phyloP scores from a whole-genome alignment of 169 alveolate species.

The Eimeria maxima region DNA sequence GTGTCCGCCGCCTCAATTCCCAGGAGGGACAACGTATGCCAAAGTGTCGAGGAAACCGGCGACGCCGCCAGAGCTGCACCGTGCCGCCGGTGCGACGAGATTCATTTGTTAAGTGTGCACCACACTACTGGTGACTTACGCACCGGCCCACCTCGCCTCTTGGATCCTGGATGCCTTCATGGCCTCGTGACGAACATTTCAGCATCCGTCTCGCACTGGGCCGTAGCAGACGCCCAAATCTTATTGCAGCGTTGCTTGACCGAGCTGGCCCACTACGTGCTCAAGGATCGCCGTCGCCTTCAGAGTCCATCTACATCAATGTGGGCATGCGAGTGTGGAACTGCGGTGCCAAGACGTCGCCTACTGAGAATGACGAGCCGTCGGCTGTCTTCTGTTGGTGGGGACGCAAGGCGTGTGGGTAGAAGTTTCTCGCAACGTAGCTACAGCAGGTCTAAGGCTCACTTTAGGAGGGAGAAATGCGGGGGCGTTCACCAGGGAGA shows the following conservation, averaged over 20 bases:
- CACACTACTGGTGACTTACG: neutral
- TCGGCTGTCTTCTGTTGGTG: constrained; percentile 19
- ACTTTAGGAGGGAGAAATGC: constrained; percentile 42
- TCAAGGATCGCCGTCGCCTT: constrained; percentile 63
- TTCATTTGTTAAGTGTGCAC: neutral
- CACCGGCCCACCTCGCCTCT: neutral
- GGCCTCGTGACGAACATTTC: constrained; percentile 64
- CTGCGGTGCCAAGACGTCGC: neutral
- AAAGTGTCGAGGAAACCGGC: neutral
- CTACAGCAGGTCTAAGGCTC: neutral
- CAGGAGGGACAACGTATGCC: neutral
- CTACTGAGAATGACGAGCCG: neutral
- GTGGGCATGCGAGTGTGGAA: constrained; percentile 63
- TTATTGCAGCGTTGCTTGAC: constrained; percentile 59
- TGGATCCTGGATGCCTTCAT: constrained; percentile 41
- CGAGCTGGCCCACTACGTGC: constrained; percentile 21
- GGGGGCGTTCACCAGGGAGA: neutral
- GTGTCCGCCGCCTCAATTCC: neutral
- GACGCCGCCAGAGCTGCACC: neutral
- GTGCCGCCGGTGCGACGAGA: constrained; percentile 50
- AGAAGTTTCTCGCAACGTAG: constrained; percentile 20
- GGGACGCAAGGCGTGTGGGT: constrained; percentile 23
- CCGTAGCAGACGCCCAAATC: constrained; percentile 50
- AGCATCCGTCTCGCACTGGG: constrained; percentile 67
- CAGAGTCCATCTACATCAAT: constrained; percentile 59